Conservation (phyloP, 805 yeast genomes). For the Candida fluviatilis region DNA sequence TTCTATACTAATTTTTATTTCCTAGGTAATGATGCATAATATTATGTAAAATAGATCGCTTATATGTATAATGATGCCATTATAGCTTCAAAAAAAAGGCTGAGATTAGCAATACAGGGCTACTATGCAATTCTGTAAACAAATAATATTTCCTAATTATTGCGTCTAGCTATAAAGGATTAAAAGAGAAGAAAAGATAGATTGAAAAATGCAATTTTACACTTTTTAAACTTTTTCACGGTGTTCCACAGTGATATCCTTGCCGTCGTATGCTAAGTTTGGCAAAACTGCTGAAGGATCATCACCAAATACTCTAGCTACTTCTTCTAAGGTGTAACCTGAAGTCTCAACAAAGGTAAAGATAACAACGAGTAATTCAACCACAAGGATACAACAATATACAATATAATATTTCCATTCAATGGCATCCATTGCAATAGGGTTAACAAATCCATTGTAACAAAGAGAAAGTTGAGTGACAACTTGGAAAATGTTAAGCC, state of each 20-base stretch:
- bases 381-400: slow-evolving; percentile 23
- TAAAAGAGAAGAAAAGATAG: no score
- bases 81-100: no score
- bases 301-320: slow-evolving; percentile 27
- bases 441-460: slow-evolving; percentile 16
- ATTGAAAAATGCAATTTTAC: no score
- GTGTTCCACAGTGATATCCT: not conserved
- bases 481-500: slow-evolving; percentile 21
- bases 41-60: no score
- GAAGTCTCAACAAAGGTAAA: slow-evolving; percentile 28
- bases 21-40: no score
- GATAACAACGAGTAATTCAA: slow-evolving; percentile 19
- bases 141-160: no score
- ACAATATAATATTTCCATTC: slow-evolving; percentile 34
- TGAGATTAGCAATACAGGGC: no score
- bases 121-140: no score
- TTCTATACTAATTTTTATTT: no score
- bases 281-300: slow-evolving; percentile 4
- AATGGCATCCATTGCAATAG: slow-evolving; percentile 29
- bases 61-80: no score
- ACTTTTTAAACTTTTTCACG: not conserved
- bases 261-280: not conserved
- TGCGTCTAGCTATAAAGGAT: no score
- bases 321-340: slow-evolving; percentile 33
- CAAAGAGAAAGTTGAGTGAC: slow-evolving; percentile 12